These are phyloP conservation scores for Phytophthora melonis DNA, from an alignment of 352 stramenopile species.

Conservation along the genomic window DNA sequence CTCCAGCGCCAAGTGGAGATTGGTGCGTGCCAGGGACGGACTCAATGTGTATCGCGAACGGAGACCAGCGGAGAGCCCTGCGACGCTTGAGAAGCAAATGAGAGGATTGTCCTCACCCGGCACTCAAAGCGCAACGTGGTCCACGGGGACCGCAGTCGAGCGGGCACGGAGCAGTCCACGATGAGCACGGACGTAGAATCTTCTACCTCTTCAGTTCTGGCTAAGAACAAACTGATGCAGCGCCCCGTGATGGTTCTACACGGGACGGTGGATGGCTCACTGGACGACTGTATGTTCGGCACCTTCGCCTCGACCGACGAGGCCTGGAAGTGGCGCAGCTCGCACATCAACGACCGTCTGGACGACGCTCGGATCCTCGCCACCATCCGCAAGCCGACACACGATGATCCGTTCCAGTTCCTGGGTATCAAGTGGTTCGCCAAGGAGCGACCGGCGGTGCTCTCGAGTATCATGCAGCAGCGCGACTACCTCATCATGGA, in stretches of 20 bases:
- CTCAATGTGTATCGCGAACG: slow-evolving; percentile 43
- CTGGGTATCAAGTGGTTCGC: slow-evolving; percentile 60
- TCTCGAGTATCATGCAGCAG: slow-evolving; percentile 43
- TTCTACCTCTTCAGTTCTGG: slow-evolving; percentile 9
- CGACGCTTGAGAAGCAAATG: not conserved
- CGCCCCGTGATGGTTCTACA: slow-evolving; percentile 46
- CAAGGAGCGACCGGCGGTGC: slow-evolving; percentile 34
- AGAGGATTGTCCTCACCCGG: not conserved
- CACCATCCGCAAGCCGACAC: slow-evolving; percentile 41
- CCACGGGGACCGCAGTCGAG: slow-evolving; percentile 15
- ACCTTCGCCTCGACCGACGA: slow-evolving; percentile 49
- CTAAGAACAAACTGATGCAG: slow-evolving; percentile 31
- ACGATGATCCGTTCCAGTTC: slow-evolving; percentile 57
- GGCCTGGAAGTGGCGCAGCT: slow-evolving; percentile 50
- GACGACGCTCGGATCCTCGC: slow-evolving; percentile 48
- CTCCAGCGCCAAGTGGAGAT: slow-evolving; percentile 45
- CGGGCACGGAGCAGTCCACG: slow-evolving; percentile 12
- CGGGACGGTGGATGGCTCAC: slow-evolving; percentile 51
- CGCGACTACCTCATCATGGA: slow-evolving; percentile 52
- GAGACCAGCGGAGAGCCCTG: not conserved
- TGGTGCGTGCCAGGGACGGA: slow-evolving; percentile 48
- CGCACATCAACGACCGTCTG: slow-evolving; percentile 58
- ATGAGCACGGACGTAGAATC: slow-evolving; percentile 4
- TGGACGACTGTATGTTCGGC: slow-evolving; percentile 63
- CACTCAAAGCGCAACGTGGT: slow-evolving; percentile 8